Percentiles rank a stretch among this genome's conserved stretches.
Conservation (phyloP, 1,284 basidiomycete species). For the Microbotryum silenes-acaulis region DNA sequence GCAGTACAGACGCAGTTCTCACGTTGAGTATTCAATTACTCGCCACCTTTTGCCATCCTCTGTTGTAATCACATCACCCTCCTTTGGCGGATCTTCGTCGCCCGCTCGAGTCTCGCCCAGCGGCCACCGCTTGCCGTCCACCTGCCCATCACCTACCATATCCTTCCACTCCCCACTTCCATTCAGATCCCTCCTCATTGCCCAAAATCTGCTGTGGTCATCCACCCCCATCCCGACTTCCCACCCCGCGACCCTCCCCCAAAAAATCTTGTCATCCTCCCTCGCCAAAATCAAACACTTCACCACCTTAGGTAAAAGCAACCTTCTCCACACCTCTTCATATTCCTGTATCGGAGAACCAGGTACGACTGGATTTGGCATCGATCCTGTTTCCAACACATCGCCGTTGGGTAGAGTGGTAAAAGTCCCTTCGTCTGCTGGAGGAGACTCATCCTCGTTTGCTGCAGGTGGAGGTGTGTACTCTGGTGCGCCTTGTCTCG, state of each 20-base stretch:
- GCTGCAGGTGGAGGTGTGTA: too few species aligned
- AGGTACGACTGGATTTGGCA: slow-evolving; percentile 4
- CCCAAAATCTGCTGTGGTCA: too few species aligned
- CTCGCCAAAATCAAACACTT: not conserved
- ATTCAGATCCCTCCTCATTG: too few species aligned
- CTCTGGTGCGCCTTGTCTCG: not conserved
- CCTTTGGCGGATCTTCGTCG: too few species aligned
- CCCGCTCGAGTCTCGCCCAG: too few species aligned
- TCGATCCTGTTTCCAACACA: slow-evolving; percentile 14
- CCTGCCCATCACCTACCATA: too few species aligned
- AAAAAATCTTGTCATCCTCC: not conserved
- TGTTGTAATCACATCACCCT: too few species aligned
- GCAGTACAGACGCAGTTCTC: too few species aligned
- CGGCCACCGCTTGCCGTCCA: too few species aligned
- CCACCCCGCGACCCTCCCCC: slow-evolving; percentile 1
- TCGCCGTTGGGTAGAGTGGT: slow-evolving; percentile 10
- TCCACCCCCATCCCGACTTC: not conserved
- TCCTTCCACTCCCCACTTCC: too few species aligned
- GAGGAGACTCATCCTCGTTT: not conserved
- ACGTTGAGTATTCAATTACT: too few species aligned
- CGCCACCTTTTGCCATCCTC: too few species aligned
- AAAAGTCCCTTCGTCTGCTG: slow-evolving; percentile 15
- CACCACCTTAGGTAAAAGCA: not conserved
- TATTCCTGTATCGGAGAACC: not conserved
- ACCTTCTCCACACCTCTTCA: slow-evolving; percentile 19